Evolutionary conservation across 83 land plant genomes (phyloP).

Genomic region (Isoetes engelmannii): DNA sequence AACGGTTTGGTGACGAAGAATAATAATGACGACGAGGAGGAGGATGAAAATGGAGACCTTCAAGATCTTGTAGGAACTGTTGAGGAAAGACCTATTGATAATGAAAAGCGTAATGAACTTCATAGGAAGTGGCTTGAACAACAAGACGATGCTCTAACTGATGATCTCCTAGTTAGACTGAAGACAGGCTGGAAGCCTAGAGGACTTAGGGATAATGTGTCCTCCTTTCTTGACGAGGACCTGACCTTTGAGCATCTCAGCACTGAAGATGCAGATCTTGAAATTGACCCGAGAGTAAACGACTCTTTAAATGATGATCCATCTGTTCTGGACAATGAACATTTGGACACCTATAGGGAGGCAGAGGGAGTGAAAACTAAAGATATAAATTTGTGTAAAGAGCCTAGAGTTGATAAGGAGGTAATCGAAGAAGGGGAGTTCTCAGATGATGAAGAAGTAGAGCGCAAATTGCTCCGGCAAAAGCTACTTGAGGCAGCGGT

Average conservation of each 20-base stretch:
- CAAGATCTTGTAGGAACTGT: not conserved
- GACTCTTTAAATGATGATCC: not conserved
- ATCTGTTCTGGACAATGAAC: not conserved
- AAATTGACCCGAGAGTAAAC: not conserved
- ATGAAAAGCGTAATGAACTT: not conserved
- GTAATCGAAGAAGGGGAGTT: not conserved
- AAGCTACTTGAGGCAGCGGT: not conserved
- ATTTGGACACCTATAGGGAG: too few relatives aligned
- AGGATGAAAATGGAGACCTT: not conserved
- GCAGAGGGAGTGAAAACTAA: too few relatives aligned
- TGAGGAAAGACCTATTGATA: not conserved
- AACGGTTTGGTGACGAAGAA: too few relatives aligned
- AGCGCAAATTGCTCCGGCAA: not conserved
- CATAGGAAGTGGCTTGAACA: not conserved
- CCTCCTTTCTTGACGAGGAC: not conserved
- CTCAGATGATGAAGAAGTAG: not conserved
- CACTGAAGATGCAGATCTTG: not conserved
- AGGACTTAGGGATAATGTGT: not conserved
- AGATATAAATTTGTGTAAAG: too few relatives aligned
- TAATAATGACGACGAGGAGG: not conserved
- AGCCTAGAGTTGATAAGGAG: too few relatives aligned
- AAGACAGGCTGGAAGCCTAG: conserved; percentile 1
- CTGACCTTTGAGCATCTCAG: not conserved
- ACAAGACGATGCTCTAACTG: not conserved
- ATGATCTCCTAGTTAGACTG: not conserved